These are phyloP conservation scores for Gyrodon lividus DNA, from an alignment of 768 basidiomycete species.

Conservation along the genomic window DNA sequence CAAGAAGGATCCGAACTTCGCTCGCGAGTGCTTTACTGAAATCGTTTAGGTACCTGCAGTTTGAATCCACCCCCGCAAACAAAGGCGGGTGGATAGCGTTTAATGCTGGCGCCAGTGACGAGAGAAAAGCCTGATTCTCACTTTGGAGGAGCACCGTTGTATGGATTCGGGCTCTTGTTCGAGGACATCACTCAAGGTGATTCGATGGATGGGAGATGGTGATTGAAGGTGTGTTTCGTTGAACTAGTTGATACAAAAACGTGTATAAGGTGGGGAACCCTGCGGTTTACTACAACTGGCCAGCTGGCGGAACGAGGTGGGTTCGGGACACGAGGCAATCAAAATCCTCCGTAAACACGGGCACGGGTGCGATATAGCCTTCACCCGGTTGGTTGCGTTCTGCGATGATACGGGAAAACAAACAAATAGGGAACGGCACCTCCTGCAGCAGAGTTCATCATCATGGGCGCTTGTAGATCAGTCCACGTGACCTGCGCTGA, in stretches of 20 bases:
- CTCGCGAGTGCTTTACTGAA: conserved; percentile 62
- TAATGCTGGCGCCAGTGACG: conserved; percentile 5
- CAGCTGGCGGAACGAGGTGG: no score
- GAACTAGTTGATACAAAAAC: no score
- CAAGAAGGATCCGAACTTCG: conserved; percentile 60
- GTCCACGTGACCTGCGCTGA: no score
- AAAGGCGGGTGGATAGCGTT: conserved; percentile 1
- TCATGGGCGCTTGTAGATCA: no score
- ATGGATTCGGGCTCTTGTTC: conserved; percentile 31
- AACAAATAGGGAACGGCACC: no score
- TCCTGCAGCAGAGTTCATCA: no score
- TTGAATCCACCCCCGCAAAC: background rate
- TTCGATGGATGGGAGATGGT: background rate
- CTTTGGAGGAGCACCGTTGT: conserved; percentile 35
- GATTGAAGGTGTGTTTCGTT: background rate
- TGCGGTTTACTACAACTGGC: no score
- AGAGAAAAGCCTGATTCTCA: conserved; percentile 17
- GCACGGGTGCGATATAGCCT: background rate
- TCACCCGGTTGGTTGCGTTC: background rate
- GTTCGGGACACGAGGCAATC: background rate
- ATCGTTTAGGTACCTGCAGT: conserved; percentile 54
- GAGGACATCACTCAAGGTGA: conserved; percentile 28
- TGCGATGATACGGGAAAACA: no score
- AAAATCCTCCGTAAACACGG: background rate
- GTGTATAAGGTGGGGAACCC: no score